Evolutionary conservation across 495 filamentous ascomycete genomes (phyloP).

Genomic region (Articulospora tetracladia): DNA sequence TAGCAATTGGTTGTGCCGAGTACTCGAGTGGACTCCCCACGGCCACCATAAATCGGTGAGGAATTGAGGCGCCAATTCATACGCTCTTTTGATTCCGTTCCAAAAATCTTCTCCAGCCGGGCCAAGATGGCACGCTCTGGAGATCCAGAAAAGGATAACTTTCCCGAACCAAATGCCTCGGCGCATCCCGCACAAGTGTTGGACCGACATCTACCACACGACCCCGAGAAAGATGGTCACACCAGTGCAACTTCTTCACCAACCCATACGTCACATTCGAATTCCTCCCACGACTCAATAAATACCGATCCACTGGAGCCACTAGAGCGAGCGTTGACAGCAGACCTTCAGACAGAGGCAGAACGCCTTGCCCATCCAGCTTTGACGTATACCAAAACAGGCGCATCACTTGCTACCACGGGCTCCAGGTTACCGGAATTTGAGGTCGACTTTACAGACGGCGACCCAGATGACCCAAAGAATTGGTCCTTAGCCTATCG

Average conservation of each 20-base stretch:
- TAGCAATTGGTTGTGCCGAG: neutral
- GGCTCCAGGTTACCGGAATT: constrained; percentile 61
- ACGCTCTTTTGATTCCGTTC: no score
- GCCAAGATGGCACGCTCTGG: constrained; percentile 3
- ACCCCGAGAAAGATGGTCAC: constrained; percentile 15
- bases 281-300: constrained; percentile 13
- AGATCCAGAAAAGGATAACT: constrained; percentile 12
- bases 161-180: neutral
- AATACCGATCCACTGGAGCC: constrained; percentile 33
- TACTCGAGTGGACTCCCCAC: neutral
- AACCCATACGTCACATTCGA: constrained; percentile 14
- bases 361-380: constrained; percentile 16
- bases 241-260: neutral
- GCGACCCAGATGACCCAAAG: constrained; percentile 67
- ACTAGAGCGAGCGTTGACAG: constrained; percentile 34
- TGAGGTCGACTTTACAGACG: constrained; percentile 69
- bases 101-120: no score
- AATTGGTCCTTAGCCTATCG: constrained; percentile 74
- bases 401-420: constrained; percentile 53
- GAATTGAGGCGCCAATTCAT: no score
- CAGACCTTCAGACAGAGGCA: constrained; percentile 26
- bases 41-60: no score
- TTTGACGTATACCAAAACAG: constrained; percentile 19
- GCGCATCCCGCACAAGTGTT: neutral
- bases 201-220: neutral